phyloP scores from a whole-genome alignment of 2,329 filamentous ascomycete species.

The Akanthomyces uredinophilus region DNA sequence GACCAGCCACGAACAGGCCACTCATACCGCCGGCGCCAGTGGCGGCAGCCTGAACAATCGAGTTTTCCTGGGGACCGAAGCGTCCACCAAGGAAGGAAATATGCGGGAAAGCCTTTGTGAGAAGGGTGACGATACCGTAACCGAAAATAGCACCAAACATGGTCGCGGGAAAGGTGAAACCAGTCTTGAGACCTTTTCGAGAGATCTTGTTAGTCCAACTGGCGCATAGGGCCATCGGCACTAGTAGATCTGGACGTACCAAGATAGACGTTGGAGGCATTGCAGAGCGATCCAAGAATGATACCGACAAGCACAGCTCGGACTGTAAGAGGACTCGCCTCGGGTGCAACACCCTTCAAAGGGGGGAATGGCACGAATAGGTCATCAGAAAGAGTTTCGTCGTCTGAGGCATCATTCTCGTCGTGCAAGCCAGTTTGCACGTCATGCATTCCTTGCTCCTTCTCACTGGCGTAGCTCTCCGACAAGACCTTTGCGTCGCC shows the following conservation, averaged over 20 bases:
- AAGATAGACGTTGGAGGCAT: slow-evolving; percentile 58
- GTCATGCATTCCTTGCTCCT: background rate
- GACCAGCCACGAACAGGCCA: slow-evolving; percentile 53
- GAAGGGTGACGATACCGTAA: slow-evolving; percentile 51
- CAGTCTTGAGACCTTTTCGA: slow-evolving; percentile 42
- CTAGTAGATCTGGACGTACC: slow-evolving; percentile 30
- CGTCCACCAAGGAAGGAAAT: slow-evolving; percentile 48
- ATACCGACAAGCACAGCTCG: slow-evolving; percentile 52
- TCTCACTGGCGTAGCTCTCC: background rate
- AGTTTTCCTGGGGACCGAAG: slow-evolving; percentile 59
- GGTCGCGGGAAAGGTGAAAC: slow-evolving; percentile 44
- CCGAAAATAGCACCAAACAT: slow-evolving; percentile 54
- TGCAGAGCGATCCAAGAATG: slow-evolving; percentile 53
- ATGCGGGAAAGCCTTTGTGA: slow-evolving; percentile 43
- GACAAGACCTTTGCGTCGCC: background rate
- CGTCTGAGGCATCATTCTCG: slow-evolving; percentile 28
- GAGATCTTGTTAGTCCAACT: background rate
- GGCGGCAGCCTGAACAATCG: slow-evolving; percentile 55
- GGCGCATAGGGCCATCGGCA: background rate
- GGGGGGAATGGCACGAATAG: slow-evolving; percentile 38
- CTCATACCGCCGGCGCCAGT: slow-evolving; percentile 55
- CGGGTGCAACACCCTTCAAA: slow-evolving; percentile 36
- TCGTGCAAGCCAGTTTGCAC: slow-evolving; percentile 11
- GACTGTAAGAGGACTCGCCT: slow-evolving; percentile 47
- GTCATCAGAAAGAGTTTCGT: slow-evolving; percentile 3